Base-by-base conservation (phyloP, 78 protist species). In the Dictyostelium intermedium region DNA sequence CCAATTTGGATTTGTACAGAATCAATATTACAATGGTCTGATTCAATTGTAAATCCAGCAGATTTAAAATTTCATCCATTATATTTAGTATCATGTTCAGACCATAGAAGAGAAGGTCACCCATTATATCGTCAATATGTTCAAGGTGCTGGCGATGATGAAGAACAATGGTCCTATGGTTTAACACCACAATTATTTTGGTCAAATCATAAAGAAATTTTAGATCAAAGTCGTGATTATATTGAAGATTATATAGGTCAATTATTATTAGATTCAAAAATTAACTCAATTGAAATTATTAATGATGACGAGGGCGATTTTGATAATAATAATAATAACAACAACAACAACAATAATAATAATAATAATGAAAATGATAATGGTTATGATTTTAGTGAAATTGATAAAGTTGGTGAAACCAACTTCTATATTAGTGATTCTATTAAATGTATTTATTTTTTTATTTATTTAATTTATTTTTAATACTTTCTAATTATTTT, bases 61-160 rank as follows among this genome's bases (percentile, higher is more conserved):
- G 47, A 70, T 3, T 34, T 78, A 2, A 23, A 18, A 2, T 82
- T 84, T 69, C 61, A 84, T 45, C 89, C 91, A 43, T 11, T 94
- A 5, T 94, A 79, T 27, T 60, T 86, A 18, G 74, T 85, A 30
- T 77, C 92, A 18, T 82, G 91, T 35, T 84, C 96, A 6, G 91
- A 85, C 41, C 41, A 39, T 39, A n/a, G 53, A 18, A 83, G 86
- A 87, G 83, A 83, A 6, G 86, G 69, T 35, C 39, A 76, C 25
- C 72, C 53, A 63, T 35, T 81, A 3, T 87, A 72, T 61, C 34
- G 89, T 30, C 32, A 81, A 11, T 94, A 94, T 83, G 77, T 94
- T 47, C 96, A 83, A 35, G 96, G 96, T 60, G 96, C 96, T 16
- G 96, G 96, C 16, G 96, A 94, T 45, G 96, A 94, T 66, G 94